Conservation (phyloP, 345 rosid genomes). For the Abelmoschus esculentus region DNA sequence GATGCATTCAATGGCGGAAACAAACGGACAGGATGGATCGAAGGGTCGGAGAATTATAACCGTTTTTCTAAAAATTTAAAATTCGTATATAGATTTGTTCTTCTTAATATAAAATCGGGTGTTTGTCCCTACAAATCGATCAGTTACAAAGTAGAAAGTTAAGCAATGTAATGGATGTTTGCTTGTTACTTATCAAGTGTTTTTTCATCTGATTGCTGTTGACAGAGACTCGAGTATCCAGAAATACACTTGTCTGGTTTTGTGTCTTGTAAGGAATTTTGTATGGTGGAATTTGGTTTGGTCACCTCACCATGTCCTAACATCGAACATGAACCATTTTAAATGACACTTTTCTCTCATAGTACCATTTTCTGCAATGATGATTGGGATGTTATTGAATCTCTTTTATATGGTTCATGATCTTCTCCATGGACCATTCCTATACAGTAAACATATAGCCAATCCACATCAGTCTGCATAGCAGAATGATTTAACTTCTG, state of each 20-base stretch:
- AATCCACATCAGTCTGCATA: constrained; percentile 16
- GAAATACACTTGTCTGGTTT: constrained; percentile 21
- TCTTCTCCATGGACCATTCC: constrained; percentile 34
- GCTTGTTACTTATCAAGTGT: background rate
- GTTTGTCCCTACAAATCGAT: background rate
- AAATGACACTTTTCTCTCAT: background rate
- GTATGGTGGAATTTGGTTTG: constrained; percentile 10
- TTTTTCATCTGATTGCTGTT: constrained; percentile 17
- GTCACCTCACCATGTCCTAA: constrained; percentile 20
- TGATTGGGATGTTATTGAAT: constrained; percentile 41
- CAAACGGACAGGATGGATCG: too few relatives aligned
- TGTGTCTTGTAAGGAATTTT: constrained; percentile 15
- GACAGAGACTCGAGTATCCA: constrained; percentile 4
- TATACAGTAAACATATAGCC: constrained; percentile 28
- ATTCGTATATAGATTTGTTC: too few relatives aligned
- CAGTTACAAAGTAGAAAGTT: background rate
- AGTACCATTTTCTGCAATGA: constrained; percentile 54
- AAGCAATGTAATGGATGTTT: background rate
- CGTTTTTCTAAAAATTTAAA: too few relatives aligned
- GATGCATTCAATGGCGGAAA: too few relatives aligned
- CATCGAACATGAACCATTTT: background rate
- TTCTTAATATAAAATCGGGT: too few relatives aligned
- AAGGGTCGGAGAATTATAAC: too few relatives aligned
- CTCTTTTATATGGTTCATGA: constrained; percentile 40
- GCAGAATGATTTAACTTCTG: constrained; percentile 6